Percentiles rank a stretch among this genome's conserved stretches.
Evolutionary conservation across 768 basidiomycete genomes (phyloP).

Genomic region (Xerocomellus chrysenteron): DNA sequence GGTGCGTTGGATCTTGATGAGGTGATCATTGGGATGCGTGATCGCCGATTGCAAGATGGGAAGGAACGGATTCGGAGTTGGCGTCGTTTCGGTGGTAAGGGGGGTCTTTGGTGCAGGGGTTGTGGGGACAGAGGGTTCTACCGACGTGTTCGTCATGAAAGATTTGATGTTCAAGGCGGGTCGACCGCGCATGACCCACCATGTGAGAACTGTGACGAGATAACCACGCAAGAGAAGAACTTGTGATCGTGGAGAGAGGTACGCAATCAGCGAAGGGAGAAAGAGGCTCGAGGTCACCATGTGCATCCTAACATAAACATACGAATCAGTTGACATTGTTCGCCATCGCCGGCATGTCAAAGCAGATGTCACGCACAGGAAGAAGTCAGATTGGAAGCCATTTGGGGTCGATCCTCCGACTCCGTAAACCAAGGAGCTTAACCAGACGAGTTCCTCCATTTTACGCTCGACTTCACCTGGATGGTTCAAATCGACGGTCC

Average conservation of each 20-base stretch:
- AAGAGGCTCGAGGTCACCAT: constrained; percentile 30
- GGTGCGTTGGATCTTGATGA: constrained; percentile 31
- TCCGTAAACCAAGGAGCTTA: constrained; percentile 51
- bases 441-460: constrained; percentile 62
- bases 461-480: constrained; percentile 48
- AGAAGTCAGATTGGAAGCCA: constrained; percentile 44
- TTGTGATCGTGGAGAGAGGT: constrained; percentile 13
- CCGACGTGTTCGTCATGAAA: constrained; percentile 28
- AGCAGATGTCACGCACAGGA: constrained; percentile 38
- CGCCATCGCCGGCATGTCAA: neutral
- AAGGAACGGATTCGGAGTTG: constrained; percentile 38
- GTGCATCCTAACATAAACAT: constrained; percentile 18
- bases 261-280: constrained; percentile 21
- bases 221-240: constrained; percentile 30
- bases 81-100: constrained; percentile 6
- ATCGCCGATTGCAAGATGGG: constrained; percentile 38
- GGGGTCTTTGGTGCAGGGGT: neutral
- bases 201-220: constrained; percentile 22
- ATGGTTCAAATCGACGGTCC: constrained; percentile 40
- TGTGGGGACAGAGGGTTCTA: constrained; percentile 10
- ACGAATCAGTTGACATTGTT: neutral
- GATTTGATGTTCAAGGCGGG: constrained; percentile 30
- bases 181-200: constrained; percentile 31
- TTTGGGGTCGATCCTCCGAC: constrained; percentile 55
- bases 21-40: constrained; percentile 34